phyloP scores from a whole-genome alignment of 768 basidiomycete genomes.

The Lenzites betulinus region DNA sequence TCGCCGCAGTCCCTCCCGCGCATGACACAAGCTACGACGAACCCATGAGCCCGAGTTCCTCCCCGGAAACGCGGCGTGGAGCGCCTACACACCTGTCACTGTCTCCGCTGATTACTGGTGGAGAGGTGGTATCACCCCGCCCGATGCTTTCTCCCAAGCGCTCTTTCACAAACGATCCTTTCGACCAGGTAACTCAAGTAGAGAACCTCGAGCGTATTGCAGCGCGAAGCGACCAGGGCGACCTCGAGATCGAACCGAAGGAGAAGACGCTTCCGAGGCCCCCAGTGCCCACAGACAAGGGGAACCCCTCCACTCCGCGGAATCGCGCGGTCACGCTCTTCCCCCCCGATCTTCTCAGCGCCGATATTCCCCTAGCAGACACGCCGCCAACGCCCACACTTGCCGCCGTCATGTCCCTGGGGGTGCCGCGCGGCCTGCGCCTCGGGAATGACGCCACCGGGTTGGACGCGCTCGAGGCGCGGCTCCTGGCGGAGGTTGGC shows the following conservation, averaged over 20 bases:
- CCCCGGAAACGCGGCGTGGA: conserved; percentile 5
- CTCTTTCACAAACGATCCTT: conserved; percentile 47
- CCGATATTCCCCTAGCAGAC: neutral
- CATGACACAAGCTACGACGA: neutral
- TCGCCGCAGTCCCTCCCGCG: neutral
- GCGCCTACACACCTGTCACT: conserved; percentile 1
- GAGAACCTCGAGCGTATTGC: conserved; percentile 74
- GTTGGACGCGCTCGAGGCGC: conserved; percentile 71
- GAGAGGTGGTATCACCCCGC: conserved; percentile 55
- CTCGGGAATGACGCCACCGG: conserved; percentile 41
- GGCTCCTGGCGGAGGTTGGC: conserved; percentile 71
- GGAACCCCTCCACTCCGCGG: conserved; percentile 32
- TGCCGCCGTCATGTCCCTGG: conserved; percentile 33
- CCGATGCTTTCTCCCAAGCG: conserved; percentile 69
- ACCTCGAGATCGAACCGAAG: conserved; percentile 18
- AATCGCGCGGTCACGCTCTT: conserved; percentile 35
- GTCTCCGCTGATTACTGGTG: conserved; percentile 18
- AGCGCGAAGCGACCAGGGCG: conserved; percentile 46
- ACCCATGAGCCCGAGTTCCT: conserved; percentile 9
- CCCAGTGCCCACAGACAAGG: conserved; percentile 48
- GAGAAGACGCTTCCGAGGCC: conserved; percentile 67
- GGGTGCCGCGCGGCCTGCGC: conserved; percentile 21
- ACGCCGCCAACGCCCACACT: conserved; percentile 34
- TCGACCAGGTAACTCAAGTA: conserved; percentile 49
- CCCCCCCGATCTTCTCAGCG: conserved; percentile 22